Evolutionary conservation across 768 basidiomycete species (phyloP).

Genomic region (Amanita subjunquillea): DNA sequence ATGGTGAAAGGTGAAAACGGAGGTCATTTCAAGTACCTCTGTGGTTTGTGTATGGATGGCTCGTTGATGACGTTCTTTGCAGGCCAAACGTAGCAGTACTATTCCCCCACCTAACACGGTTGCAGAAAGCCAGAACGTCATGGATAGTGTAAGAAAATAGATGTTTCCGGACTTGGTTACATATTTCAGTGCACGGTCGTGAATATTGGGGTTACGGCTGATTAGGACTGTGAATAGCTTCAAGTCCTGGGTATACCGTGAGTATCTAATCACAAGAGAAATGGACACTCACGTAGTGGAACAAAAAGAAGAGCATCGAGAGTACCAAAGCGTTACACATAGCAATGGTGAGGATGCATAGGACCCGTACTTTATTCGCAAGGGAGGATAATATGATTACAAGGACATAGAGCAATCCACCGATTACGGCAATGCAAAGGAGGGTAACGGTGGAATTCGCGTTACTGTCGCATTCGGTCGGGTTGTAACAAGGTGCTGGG

Average conservation of each 20-base stretch:
- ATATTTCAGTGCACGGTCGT: not conserved
- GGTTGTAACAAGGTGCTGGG: not conserved
- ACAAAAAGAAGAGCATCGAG: not conserved
- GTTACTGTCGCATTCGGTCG: not conserved
- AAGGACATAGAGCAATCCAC: not conserved
- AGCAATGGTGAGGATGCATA: not conserved
- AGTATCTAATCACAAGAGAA: not conserved
- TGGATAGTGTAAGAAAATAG: not conserved
- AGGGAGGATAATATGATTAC: not conserved
- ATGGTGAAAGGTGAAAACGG: no score
- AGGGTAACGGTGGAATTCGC: not conserved
- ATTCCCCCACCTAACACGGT: not conserved
- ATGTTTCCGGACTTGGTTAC: not conserved
- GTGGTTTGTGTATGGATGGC: no score
- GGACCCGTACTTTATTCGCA: not conserved
- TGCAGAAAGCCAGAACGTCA: not conserved
- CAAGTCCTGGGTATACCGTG: not conserved
- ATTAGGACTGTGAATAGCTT: not conserved
- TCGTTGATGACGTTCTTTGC: no score
- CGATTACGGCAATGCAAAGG: not conserved
- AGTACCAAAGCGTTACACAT: not conserved
- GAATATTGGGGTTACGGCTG: not conserved
- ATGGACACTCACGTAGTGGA: not conserved
- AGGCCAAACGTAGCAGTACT: not conserved
- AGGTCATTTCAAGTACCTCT: no score